phyloP scores from a whole-genome alignment of 768 basidiomycete genomes.

The Calocera cornea region DNA sequence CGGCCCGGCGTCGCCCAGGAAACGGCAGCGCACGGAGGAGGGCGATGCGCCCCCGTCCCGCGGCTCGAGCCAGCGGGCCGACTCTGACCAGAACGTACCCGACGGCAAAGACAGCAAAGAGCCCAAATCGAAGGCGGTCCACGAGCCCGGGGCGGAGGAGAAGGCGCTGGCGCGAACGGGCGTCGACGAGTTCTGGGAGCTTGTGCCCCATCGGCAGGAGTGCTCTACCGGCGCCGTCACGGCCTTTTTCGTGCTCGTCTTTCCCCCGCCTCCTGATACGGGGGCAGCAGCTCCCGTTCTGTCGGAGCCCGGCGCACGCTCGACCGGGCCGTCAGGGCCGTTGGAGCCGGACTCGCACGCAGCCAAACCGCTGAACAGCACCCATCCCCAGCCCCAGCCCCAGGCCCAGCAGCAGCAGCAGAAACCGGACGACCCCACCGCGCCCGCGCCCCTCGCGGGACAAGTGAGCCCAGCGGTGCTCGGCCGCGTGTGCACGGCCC shows the following conservation, averaged over 20 bases:
- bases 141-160: slow-evolving; percentile 33
- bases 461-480: slow-evolving; percentile 51
- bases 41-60: slow-evolving; percentile 20
- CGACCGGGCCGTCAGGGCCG: neutral
- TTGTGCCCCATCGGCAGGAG: slow-evolving; percentile 93
- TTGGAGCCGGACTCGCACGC: too few relatives aligned
- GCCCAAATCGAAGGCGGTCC: slow-evolving; percentile 20
- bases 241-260: slow-evolving; percentile 71
- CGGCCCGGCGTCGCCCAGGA: neutral
- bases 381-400: slow-evolving; percentile 12
- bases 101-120: slow-evolving; percentile 26
- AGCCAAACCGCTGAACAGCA: neutral
- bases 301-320: neutral
- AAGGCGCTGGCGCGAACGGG: slow-evolving; percentile 27
- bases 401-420: slow-evolving; percentile 25
- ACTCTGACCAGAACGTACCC: slow-evolving; percentile 6
- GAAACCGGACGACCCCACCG: slow-evolving; percentile 2
- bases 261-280: slow-evolving; percentile 12
- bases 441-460: slow-evolving; percentile 8
- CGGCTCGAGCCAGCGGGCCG: slow-evolving; percentile 41
- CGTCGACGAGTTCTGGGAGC: slow-evolving; percentile 86
- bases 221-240: slow-evolving; percentile 82
- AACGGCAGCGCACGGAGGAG: neutral
- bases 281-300: too few relatives aligned
- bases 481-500: slow-evolving; percentile 52